Evolutionary conservation across 192 early-diverging fungal species (phyloP).

Genomic region (Entophlyctis luteolus): DNA sequence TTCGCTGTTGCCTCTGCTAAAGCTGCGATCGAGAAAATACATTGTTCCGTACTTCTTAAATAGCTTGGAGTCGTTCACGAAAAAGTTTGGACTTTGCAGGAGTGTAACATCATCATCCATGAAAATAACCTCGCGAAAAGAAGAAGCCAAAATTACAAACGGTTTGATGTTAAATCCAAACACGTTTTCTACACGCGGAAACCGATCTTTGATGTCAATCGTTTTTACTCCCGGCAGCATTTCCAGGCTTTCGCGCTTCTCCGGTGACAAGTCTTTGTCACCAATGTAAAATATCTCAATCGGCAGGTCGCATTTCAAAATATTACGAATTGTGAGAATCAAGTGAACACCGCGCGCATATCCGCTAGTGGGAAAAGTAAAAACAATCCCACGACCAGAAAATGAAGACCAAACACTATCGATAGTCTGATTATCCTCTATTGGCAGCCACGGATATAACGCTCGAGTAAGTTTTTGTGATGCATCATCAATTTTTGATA

Average conservation of each 20-base stretch:
- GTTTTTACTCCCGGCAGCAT: constrained; percentile 20
- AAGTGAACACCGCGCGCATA: constrained; percentile 18
- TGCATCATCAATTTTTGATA: neutral
- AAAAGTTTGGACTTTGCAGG: constrained; percentile 47
- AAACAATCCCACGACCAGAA: constrained; percentile 13
- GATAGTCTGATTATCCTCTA: neutral
- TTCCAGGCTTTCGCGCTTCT: neutral
- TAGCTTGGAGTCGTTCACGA: constrained; percentile 39
- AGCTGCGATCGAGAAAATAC: constrained; percentile 64
- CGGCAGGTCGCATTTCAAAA: constrained; percentile 47
- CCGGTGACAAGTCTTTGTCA: constrained; percentile 11
- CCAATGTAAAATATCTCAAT: constrained; percentile 59
- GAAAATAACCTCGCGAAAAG: constrained; percentile 60
- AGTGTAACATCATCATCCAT: constrained; percentile 65
- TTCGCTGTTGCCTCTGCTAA: constrained; percentile 30
- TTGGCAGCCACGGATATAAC: constrained; percentile 21
- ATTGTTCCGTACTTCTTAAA: constrained; percentile 50
- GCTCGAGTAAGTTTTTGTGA: neutral
- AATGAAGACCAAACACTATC: neutral
- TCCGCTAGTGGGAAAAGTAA: constrained; percentile 18
- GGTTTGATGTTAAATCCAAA: constrained; percentile 66
- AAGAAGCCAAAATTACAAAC: constrained; percentile 58
- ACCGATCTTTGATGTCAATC: constrained; percentile 33
- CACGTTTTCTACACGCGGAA: constrained; percentile 22
- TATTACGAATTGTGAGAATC: constrained; percentile 18